phyloP scores from a whole-genome alignment of 257 asterid species.

The Misopates orontium region DNA sequence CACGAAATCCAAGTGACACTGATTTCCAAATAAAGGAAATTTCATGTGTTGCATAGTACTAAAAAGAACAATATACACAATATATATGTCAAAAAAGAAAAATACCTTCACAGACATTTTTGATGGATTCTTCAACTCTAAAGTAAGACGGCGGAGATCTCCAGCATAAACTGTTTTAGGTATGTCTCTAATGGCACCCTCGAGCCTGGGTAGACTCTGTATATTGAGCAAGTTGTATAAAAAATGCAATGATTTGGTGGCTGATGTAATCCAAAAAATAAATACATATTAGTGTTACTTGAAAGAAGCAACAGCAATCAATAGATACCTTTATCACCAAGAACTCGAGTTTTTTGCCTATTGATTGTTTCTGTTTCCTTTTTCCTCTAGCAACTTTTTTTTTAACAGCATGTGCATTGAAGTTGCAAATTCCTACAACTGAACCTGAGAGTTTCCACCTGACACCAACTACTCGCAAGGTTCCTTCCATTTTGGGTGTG shows the following conservation, averaged over 20 bases:
- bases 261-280: conserved; percentile 20
- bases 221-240: conserved; percentile 37
- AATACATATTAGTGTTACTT: conserved; percentile 10
- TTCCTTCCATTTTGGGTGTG: conserved; percentile 82
- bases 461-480: conserved; percentile 79
- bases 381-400: conserved; percentile 59
- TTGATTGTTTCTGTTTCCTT: conserved; percentile 51
- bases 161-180: conserved; percentile 78
- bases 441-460: conserved; percentile 96
- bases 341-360: conserved; percentile 64
- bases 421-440: conserved; percentile 71
- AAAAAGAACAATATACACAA: neutral
- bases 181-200: conserved; percentile 62
- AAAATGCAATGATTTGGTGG: neutral
- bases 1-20: neutral
- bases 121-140: conserved; percentile 87
- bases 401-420: conserved; percentile 55
- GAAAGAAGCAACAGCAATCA: conserved; percentile 16
- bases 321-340: conserved; percentile 74
- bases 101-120: conserved; percentile 75
- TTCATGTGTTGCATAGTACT: neutral
- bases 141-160: conserved; percentile 68
- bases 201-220: conserved; percentile 91
- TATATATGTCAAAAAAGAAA: neutral
- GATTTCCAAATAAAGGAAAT: conserved; percentile 3